Evolutionary conservation across 257 asterid species (phyloP), one percentile per base, ranked within the genome.

Genomic region (Gynochthodes officinalis): DNA sequence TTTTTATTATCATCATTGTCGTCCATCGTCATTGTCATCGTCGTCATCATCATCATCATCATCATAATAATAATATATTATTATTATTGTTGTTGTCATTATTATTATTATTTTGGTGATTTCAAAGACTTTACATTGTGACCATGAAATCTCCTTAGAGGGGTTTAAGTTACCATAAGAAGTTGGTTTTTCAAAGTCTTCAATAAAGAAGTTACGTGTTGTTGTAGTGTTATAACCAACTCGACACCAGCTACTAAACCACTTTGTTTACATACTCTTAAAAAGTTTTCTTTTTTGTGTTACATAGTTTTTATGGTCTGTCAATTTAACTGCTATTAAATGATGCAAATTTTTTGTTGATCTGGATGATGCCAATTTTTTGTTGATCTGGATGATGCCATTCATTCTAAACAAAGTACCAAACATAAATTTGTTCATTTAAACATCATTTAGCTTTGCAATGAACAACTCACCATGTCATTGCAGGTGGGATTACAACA

Each of bases 401-500:
- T n/a, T 55, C 37, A 59, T 4, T 59, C 4, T 2, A 32, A n/a
- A 46, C 19, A 16, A 42, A 42, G 53, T 1, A 48, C 4, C 4
- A 1, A 33, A 18, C 10, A n/a, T 37, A 62, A n/a, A n/a, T 21
- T 42, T 42, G 19, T 28, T 44, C 46, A 59, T 25, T 19, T 48
- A 7, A 16, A 53, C 54, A 48, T 23, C 13, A 14, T 14, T 23
- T 25, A 63, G 13, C 14, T 28, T 12, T 54, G 42, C 10, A 27
- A 3, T 65, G 58, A 65, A 57, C 30, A 16, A 64, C 64, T 28
- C 48, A 15, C 40, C n/a, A 33, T 79, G 72, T 33, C 33, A 43
- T 69, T 46, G 35, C 89, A 92, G 99, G 99, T 78, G 99, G 99
- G 64, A 77, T 95, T 76, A 92, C 99, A 13, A 95, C 97, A 65